Conservation (phyloP, 2,329 filamentous ascomycete species). For the Neophaeococcomyces aloes region DNA sequence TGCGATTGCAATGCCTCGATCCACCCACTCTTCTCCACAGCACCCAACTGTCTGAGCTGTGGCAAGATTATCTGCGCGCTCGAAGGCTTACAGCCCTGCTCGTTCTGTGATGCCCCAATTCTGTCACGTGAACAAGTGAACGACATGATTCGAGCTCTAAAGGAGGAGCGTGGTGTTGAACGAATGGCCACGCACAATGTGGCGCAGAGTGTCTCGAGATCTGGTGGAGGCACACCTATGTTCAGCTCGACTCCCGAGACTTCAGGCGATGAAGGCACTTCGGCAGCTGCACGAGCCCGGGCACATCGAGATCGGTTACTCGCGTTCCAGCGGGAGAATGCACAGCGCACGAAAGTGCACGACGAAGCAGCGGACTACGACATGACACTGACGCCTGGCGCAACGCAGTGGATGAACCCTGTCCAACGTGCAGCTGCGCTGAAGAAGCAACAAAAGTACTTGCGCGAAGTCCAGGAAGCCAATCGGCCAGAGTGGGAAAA, state of each 20-base stretch:
- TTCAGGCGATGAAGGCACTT: conserved; percentile 21
- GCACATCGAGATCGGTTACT: conserved; percentile 74
- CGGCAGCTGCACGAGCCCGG: conserved; percentile 31
- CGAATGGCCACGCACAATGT: conserved; percentile 73
- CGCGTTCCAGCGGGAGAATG: conserved; percentile 75
- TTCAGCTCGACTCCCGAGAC: conserved; percentile 25
- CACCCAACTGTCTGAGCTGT: conserved; percentile 83
- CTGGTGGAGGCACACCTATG: conserved; percentile 24
- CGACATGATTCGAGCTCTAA: conserved; percentile 71
- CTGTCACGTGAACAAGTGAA: conserved; percentile 65
- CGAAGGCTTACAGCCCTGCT: conserved; percentile 88
- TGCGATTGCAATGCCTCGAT: conserved; percentile 83
- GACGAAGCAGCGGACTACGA: conserved; percentile 75
- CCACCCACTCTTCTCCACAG: conserved; percentile 79
- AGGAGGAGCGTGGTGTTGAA: conserved; percentile 76
- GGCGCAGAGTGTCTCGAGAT: conserved; percentile 42
- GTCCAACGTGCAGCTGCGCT: conserved; percentile 72
- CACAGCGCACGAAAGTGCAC: conserved; percentile 68
- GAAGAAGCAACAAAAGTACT: conserved; percentile 71
- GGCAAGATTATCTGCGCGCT: conserved; percentile 93
- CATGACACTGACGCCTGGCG: conserved; percentile 44
- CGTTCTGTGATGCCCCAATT: conserved; percentile 70
- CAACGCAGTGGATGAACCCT: conserved; percentile 73
- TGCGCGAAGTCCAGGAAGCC: conserved; percentile 80
- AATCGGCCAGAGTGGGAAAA: conserved; percentile 81